phyloP scores from a whole-genome alignment of 2,329 filamentous ascomycete species.

The Colletotrichum shisoi region DNA sequence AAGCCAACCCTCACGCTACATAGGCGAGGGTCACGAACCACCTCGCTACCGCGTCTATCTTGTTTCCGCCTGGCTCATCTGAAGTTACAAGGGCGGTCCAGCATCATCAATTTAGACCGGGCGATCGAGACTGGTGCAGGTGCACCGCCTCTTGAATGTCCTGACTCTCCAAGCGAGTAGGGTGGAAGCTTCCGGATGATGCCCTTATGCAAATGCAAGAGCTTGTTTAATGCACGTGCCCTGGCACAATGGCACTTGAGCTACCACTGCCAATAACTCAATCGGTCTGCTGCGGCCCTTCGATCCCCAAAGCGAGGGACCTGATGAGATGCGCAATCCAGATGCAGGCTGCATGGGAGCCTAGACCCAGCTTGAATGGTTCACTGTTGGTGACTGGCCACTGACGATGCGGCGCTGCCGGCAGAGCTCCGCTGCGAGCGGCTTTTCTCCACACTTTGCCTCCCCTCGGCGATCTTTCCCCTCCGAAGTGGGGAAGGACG shows the following conservation, averaged over 20 bases:
- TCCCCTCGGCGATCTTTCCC: constrained; percentile 23
- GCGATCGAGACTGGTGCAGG: not conserved
- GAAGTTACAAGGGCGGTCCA: not conserved
- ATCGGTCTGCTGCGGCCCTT: not conserved
- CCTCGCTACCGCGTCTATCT: not conserved
- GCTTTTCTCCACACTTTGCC: constrained; percentile 16
- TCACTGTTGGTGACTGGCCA: not conserved
- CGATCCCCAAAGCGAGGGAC: not conserved
- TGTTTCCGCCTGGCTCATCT: not conserved
- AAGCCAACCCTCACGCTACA: not conserved
- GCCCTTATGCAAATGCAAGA: not conserved
- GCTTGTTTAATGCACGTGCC: not conserved
- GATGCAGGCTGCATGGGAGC: constrained; percentile 4
- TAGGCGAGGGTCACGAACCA: not conserved
- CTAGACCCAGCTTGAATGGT: not conserved
- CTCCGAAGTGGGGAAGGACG: not conserved
- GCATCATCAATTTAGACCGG: constrained; percentile 3
- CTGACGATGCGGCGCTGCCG: constrained; percentile 22
- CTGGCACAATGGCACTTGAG: not conserved
- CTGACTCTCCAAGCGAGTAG: not conserved
- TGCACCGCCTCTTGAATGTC: not conserved
- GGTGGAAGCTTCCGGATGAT: not conserved
- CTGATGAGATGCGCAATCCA: not conserved
- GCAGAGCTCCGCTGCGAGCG: constrained; percentile 13
- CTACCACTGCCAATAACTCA: not conserved